These are phyloP conservation scores for Dioscorea cayenensis DNA, from an alignment of 116 monocot genomes.

Conservation along the genomic window DNA sequence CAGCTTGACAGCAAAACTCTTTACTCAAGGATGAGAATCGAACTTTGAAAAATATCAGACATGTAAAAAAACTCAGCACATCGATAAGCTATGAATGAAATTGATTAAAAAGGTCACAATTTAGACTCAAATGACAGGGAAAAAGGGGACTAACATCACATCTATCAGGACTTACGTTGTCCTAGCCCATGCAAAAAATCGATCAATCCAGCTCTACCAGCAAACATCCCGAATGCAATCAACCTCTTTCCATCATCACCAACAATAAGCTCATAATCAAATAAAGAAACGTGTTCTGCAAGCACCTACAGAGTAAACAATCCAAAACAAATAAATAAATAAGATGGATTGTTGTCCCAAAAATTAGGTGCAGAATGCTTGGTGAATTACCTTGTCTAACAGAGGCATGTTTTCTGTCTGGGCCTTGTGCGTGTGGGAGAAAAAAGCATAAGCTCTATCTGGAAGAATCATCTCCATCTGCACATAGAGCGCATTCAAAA, in stretches of 20 bases:
- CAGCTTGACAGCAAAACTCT: background rate
- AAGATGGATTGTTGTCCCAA: background rate
- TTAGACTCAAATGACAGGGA: too few relatives aligned
- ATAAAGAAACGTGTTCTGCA: slow-evolving; percentile 59
- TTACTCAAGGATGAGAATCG: too few relatives aligned
- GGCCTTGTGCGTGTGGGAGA: slow-evolving; percentile 97
- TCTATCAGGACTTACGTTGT: slow-evolving; percentile 32
- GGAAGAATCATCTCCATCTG: slow-evolving; percentile 90
- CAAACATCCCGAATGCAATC: slow-evolving; percentile 97
- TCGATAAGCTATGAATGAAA: too few relatives aligned
- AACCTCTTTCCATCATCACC: slow-evolving; percentile 79
- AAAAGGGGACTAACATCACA: background rate
- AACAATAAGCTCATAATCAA: slow-evolving; percentile 93
- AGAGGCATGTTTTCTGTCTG: slow-evolving; percentile 91
- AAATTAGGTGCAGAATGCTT: background rate
- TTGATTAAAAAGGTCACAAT: too few relatives aligned
- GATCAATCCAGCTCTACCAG: slow-evolving; percentile 91
- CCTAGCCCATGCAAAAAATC: slow-evolving; percentile 93
- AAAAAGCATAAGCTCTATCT: slow-evolving; percentile 88
- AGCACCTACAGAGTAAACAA: slow-evolving; percentile 43
- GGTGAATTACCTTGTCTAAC: slow-evolving; percentile 69
- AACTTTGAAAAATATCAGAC: too few relatives aligned
- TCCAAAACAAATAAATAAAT: slow-evolving; percentile 1
- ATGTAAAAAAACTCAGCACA: too few relatives aligned
- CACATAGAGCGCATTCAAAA: slow-evolving; percentile 2